Evolutionary conservation across 2,329 filamentous ascomycete species (phyloP).

Genomic region (Aspergillus sp.): DNA sequence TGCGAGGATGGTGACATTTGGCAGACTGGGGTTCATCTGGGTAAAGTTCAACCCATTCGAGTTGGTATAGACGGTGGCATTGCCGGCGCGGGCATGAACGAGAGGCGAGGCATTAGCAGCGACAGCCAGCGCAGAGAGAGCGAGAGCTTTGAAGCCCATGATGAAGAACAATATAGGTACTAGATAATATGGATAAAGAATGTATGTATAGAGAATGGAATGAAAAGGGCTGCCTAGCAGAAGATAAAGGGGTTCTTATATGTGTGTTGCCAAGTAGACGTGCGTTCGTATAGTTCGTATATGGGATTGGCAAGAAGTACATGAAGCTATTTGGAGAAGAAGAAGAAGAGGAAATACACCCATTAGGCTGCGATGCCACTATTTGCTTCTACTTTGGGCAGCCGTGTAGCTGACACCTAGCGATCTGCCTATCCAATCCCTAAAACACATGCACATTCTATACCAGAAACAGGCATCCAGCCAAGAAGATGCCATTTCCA

Average conservation of each 20-base stretch:
- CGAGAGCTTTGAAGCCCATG: constrained; percentile 13
- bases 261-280: too few relatives aligned
- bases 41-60: constrained; percentile 21
- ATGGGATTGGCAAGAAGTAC: too few relatives aligned
- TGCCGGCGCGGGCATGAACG: constrained; percentile 12
- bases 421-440: neutral
- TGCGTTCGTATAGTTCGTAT: too few relatives aligned
- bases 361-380: too few relatives aligned
- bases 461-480: neutral
- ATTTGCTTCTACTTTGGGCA: too few relatives aligned
- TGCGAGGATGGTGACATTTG: constrained; percentile 21
- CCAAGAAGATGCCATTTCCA: too few relatives aligned
- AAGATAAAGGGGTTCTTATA: too few relatives aligned
- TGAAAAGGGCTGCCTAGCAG: neutral
- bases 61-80: constrained; percentile 17
- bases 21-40: constrained; percentile 19
- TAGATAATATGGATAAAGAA: neutral
- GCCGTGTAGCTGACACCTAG: neutral
- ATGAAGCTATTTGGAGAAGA: too few relatives aligned
- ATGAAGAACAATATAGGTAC: neutral
- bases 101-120: constrained; percentile 17
- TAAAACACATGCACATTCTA: neutral
- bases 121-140: constrained; percentile 13
- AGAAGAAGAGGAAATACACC: too few relatives aligned
- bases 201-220: neutral